phyloP scores from a whole-genome alignment of 805 yeast species.

The Pichia gijzeniarum region DNA sequence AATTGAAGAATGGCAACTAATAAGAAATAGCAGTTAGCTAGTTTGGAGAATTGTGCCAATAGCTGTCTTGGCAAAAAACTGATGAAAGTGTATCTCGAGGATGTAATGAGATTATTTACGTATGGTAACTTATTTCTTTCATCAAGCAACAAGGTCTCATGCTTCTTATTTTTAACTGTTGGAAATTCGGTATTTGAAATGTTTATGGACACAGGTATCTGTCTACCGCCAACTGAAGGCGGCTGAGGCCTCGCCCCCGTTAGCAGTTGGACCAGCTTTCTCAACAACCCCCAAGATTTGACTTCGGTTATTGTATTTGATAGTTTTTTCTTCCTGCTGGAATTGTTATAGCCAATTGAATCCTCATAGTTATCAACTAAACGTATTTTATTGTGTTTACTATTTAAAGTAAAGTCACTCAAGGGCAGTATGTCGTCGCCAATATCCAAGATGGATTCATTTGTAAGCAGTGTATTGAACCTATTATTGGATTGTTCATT shows the following conservation, averaged over 20 bases:
- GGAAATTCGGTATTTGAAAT: slow-evolving; percentile 29
- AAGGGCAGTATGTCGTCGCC: neutral
- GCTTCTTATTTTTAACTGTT: slow-evolving; percentile 25
- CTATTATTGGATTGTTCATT: neutral
- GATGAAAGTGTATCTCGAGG: slow-evolving; percentile 76
- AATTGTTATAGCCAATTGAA: neutral
- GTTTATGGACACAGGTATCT: slow-evolving; percentile 57
- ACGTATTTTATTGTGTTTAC: slow-evolving; percentile 1
- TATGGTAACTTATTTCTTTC: slow-evolving; percentile 63
- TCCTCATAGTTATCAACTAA: neutral
- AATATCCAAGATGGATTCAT: slow-evolving; percentile 19
- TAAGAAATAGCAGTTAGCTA: slow-evolving; percentile 89
- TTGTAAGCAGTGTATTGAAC: slow-evolving; percentile 10
- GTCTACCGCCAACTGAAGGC: slow-evolving; percentile 63
- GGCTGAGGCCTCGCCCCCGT: slow-evolving; percentile 42
- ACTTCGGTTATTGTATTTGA: neutral
- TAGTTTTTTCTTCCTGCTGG: no score
- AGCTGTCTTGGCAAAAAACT: slow-evolving; percentile 85
- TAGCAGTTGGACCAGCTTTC: slow-evolving; percentile 17
- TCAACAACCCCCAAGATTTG: slow-evolving; percentile 1
- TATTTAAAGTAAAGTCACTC: neutral
- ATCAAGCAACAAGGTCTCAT: slow-evolving; percentile 45
- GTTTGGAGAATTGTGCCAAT: slow-evolving; percentile 83
- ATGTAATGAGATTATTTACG: slow-evolving; percentile 63
- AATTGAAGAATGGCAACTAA: slow-evolving; percentile 87